Base-by-base conservation (phyloP, 371 early-diverging fungal genomes). In the Mortierella sp. region DNA sequence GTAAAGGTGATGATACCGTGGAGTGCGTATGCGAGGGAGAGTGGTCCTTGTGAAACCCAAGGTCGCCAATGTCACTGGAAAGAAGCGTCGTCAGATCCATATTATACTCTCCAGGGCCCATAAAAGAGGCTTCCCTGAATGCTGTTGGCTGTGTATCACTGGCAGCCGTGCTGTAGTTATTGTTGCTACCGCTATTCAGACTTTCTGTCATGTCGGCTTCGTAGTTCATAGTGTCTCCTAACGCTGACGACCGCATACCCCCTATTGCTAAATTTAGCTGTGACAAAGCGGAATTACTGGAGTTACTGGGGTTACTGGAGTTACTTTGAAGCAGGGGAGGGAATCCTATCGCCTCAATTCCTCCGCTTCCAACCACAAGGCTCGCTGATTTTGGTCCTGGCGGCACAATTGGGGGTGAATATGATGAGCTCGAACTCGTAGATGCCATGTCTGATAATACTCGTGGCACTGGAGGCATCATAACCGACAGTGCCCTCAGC, bases 21-120 rank as follows among this genome's bases (percentile, higher is more conserved):
- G 69, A 65, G 1, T 54, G 70, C n/a, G 66, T 18, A 12, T 55
- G 40, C 10, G 65, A 58, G 11, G 64, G 65, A 6, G 64, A 59
- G 39, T 51, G 35, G 40, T 37, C 54, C 4, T 68, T 8, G 9
- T 51, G 58, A 11, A 71, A 49, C 3, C 64, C 60, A 1, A 64
- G n/a, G 11, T 39, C 22, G 26, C 24, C 10, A 26, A 64, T 64
- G 37, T 57, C 49, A 51, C 43, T 68, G 12, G 65, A 60, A 8
- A 68, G 64, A 14, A 68, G 64, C 0, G 64, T 52, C 16, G 43
- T 39, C 59, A 64, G 43, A 20, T 74, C 65, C 18, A 51, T 5
- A n/a, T 18, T 49, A 20, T 61, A 49, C 28, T 54, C 39, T 6
- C 1, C 28, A 22, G 55, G 14, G 24, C 37, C 58, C 63, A 54